Percentiles rank a stretch among this genome's conserved stretches.
These are phyloP conservation scores for Neurospora sp. DNA, from an alignment of 495 filamentous ascomycete species.

Conservation along the genomic window DNA sequence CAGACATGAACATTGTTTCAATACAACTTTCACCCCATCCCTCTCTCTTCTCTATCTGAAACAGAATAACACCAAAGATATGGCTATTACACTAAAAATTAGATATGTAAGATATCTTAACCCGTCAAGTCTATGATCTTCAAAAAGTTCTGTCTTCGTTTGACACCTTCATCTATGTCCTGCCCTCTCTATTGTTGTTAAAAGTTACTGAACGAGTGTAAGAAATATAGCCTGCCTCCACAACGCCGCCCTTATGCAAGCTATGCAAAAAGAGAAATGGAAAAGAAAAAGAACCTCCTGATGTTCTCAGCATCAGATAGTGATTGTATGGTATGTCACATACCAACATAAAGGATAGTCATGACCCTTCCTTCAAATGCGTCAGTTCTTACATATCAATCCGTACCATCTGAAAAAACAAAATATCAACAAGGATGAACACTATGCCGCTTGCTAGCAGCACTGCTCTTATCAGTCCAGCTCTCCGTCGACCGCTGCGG, in stretches of 20 bases:
- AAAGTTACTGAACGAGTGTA: not conserved
- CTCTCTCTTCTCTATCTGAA: not conserved
- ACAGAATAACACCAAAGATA: not conserved
- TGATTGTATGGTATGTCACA: not conserved
- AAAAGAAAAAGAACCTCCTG: not conserved
- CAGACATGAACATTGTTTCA: not conserved
- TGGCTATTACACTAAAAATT: not conserved
- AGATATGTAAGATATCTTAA: not conserved
- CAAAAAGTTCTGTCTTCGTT: not conserved
- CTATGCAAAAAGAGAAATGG: not conserved
- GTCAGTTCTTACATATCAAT: not conserved
- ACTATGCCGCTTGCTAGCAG: not conserved
- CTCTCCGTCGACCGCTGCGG: not conserved
- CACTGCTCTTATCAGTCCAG: not conserved
- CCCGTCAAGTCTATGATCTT: not conserved
- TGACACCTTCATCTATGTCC: not conserved
- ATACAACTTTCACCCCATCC: not conserved
- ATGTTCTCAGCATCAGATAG: not conserved
- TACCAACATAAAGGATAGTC: not conserved
- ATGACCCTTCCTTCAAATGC: not conserved
- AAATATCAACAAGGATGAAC: not conserved
- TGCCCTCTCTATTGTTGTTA: not conserved
- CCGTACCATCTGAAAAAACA: not conserved
- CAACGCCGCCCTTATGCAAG: not conserved
- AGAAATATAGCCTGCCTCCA: not conserved